Evolutionary conservation across 176 grass and related monocot species (phyloP), one percentile per base, ranked within the genome.

Genomic region (Neostapfia colusana): DNA sequence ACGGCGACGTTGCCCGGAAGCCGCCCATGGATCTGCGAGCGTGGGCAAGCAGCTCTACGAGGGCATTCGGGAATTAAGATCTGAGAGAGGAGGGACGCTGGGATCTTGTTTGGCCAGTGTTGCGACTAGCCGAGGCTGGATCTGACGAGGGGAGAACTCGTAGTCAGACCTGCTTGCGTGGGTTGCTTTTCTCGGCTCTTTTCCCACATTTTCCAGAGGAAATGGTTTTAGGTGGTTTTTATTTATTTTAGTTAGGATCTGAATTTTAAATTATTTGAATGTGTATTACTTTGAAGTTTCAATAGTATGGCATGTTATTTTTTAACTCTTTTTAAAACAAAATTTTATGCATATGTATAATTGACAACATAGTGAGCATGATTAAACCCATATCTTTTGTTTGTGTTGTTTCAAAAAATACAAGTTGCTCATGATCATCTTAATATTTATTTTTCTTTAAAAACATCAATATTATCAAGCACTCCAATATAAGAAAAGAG

Each of bases 11-110:
- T 75, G 86, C 81, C 76, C 70, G 83, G 55, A 84, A 63, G 37
- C 80, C 81, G 81, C 86, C 81, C 86, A 88, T 88, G 76, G 86
- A 79, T 74, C 50, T 35, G 71, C 55, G 63, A 24, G 48, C 55
- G 16, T 10, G 69, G 16, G 63, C 61, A 79, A 70, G 81, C 74
- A 84, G 44, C 61, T 67, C 86, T 79, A 62, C 55, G 53, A 81
- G 75, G 42, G 43, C 85, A 88, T 88, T 54, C 35, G 69, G 61
- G 24, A 79, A 73, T 54, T 83, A 75, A 56, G 86, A 84, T 88
- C 81, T 84, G 86, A 79, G 85, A 66, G 21, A 46, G 40, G 36
- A 27, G 36, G 18, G 8, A 16, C 15, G 67, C 25, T 36, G 79
- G 82, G 85, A 82, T 87, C 85, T 87, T 48, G 49, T 53, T 17